Percentiles rank a stretch among this genome's conserved stretches.
phyloP scores from a whole-genome alignment of 768 basidiomycete genomes.

The Lyophyllum atratum region DNA sequence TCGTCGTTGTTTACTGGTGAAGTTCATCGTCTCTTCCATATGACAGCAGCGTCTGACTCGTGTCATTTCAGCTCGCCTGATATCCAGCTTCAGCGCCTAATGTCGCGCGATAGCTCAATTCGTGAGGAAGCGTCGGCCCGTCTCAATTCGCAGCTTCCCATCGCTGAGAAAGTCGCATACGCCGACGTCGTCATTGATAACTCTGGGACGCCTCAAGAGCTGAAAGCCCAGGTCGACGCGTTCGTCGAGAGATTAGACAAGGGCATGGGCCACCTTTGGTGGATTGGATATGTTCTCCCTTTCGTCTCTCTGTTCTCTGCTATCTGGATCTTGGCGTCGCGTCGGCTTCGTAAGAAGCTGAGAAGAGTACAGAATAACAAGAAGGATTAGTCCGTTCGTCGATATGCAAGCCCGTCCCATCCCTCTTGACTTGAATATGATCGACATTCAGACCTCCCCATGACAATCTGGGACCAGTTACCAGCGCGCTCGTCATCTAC shows the following conservation, averaged over 20 bases:
- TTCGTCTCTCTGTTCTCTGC: conserved; percentile 19
- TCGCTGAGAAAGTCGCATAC: conserved; percentile 76
- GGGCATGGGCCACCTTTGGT: conserved; percentile 58
- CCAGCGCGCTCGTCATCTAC: no score
- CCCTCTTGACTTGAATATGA: not conserved
- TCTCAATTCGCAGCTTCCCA: conserved; percentile 78
- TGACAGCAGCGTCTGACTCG: not conserved
- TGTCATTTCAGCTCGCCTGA: conserved; percentile 37
- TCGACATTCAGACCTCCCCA: not conserved
- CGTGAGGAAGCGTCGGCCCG: conserved; percentile 71
- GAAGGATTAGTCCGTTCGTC: conserved; percentile 7
- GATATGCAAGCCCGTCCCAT: not conserved
- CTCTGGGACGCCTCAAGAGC: conserved; percentile 70
- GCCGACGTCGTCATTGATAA: conserved; percentile 91
- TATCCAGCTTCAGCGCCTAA: conserved; percentile 82
- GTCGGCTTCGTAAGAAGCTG: conserved; percentile 15
- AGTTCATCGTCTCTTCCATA: conserved; percentile 16
- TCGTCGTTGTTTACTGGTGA: conserved; percentile 93
- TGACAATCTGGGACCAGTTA: not conserved
- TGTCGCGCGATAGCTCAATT: conserved; percentile 69
- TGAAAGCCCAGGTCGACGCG: conserved; percentile 54
- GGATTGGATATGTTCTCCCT: conserved; percentile 32
- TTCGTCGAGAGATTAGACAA: conserved; percentile 46
- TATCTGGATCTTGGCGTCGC: conserved; percentile 10
- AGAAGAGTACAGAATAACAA: conserved; percentile 8